A percentile compares a stretch with the other conserved stretches of the same genome.
Evolutionary conservation across 345 rosid species (phyloP).

Genomic region (Sonneratia alba): DNA sequence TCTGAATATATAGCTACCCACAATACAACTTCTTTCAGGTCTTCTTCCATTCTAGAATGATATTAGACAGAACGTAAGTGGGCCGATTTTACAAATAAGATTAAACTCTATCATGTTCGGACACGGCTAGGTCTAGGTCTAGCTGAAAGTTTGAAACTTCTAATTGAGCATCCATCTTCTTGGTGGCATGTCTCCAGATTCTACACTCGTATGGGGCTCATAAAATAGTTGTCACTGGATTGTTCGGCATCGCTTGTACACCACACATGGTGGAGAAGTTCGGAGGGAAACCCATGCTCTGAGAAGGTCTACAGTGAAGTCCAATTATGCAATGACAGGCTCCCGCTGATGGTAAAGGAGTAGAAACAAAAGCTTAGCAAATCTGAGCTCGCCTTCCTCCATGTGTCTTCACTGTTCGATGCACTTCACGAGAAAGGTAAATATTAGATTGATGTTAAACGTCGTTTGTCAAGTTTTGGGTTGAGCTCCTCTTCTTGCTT

Average conservation of each 20-base stretch:
- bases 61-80: no score
- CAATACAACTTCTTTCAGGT: no score
- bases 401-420: not conserved
- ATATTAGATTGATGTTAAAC: not conserved
- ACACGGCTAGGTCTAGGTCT: no score
- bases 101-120: no score
- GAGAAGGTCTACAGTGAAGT: slow-evolving; percentile 2
- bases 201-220: slow-evolving; percentile 25
- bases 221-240: slow-evolving; percentile 25
- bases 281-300: slow-evolving; percentile 13
- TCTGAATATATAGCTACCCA: no score
- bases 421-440: not conserved
- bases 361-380: slow-evolving; percentile 15
- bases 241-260: slow-evolving; percentile 22
- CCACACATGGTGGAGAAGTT: slow-evolving; percentile 12
- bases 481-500: not conserved
- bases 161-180: no score
- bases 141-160: no score
- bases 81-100: no score
- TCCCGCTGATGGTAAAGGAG: slow-evolving; percentile 11
- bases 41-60: no score
- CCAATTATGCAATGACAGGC: slow-evolving; percentile 18
- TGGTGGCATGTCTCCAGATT: not conserved
- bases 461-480: no score
- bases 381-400: slow-evolving; percentile 21